Evolutionary conservation across 1,139 yeast genomes (phyloP).

Genomic region (Suhomyces bribrorum): DNA sequence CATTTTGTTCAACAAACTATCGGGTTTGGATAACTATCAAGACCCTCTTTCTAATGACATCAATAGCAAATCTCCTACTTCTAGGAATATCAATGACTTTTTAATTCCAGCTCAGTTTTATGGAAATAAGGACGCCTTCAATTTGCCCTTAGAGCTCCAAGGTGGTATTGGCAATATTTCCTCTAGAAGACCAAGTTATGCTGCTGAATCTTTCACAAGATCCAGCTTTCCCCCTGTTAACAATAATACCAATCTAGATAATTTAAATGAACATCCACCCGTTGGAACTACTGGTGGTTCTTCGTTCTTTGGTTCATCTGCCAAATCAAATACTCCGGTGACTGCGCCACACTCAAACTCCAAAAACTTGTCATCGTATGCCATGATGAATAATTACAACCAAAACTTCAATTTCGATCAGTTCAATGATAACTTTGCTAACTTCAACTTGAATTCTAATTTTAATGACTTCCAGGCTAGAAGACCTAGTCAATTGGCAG

Average conservation of each 20-base stretch:
- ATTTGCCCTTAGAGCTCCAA: conserved; percentile 59
- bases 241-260: conserved; percentile 11
- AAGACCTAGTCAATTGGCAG: conserved; percentile 49
- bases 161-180: conserved; percentile 65
- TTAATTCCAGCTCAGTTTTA: conserved; percentile 10
- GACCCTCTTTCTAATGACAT: conserved; percentile 3
- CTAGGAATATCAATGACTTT: conserved; percentile 15
- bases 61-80: conserved; percentile 15
- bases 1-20: conserved; percentile 31
- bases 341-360: conserved; percentile 10
- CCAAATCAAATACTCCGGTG: conserved; percentile 2
- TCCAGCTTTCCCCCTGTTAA: conserved; percentile 21
- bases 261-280: conserved; percentile 10
- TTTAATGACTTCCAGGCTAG: conserved; percentile 46
- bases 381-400: conserved; percentile 17
- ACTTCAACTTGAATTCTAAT: conserved; percentile 37
- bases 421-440: conserved; percentile 37
- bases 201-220: conserved; percentile 60
- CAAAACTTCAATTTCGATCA: conserved; percentile 27
- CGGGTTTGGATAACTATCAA: conserved; percentile 22
- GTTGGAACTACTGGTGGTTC: conserved; percentile 10
- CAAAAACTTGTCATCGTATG: conserved; percentile 18
- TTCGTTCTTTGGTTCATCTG: conserved; percentile 13
- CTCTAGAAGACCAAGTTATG: conserved; percentile 64
- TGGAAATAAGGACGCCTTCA: conserved; percentile 33